Evolutionary conservation across 2,329 filamentous ascomycete genomes (phyloP), one percentile per base, ranked within the genome.

Genomic region (Geoglossum cookeanum): DNA sequence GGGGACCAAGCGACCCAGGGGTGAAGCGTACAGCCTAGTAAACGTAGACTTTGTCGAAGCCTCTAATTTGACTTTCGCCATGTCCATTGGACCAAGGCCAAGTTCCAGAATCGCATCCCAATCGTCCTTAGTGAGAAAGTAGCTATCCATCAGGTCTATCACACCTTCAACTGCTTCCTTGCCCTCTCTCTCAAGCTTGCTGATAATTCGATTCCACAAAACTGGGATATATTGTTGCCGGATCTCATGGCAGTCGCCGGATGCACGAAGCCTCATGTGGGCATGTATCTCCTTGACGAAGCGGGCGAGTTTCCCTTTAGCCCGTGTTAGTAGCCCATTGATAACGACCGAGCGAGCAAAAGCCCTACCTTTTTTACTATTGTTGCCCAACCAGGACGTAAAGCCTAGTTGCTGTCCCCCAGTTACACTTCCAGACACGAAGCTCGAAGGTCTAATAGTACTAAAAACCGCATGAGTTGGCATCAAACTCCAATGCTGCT

Each of bases 401-500:
- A 98, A 98, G 47, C 76, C 76, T 39, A 87, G 85, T 59, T 78
- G 73, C 3, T 79, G 79, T 61, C 80, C 76, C 63, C 74, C 74
- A 7, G 71, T 72, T 65, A 94, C 79, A 64, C 84, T 84, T 45
- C 92, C 92, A 55, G 87, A 80, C 9, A 92, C 76, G 66, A 85
- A 95, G 68, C 88, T 95, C 6, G 92, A 84, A 3, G 92, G 92
- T 30, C 87, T 78, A 29, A 98, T 91, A 57, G 94, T 94, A 66
- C 90, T 95, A 72, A 97, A 96, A 44, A 96, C 78, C 30, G 90
- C 92, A 69, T 98, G 92, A 1, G 87, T 85, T 13, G 92, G 92
- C 92, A 98, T 98, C 60, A 98, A 72, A 66, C 87, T 92, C 92
- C 92, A 98, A 61, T 98, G 92, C 67, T 98, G 92, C 67, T 98